Conservation (phyloP, 768 basidiomycete species). For the Podaxis carcinomalis region DNA sequence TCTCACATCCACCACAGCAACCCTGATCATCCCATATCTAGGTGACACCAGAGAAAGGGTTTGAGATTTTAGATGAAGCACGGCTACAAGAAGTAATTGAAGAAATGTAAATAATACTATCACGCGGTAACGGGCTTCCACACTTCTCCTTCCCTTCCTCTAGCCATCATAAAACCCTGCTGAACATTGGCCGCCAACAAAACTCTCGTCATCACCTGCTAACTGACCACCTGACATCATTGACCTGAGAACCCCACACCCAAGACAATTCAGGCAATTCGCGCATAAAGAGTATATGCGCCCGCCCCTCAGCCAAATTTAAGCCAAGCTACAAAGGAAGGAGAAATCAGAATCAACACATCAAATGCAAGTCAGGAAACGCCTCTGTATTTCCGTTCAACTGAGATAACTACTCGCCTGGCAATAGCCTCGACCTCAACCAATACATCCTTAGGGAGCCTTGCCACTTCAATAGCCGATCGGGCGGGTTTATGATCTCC, state of each 20-base stretch:
- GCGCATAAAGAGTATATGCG: background rate
- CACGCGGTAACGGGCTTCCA: background rate
- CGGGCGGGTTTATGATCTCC: constrained; percentile 91
- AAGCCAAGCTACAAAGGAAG: background rate
- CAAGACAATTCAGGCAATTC: background rate
- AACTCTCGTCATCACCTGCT: background rate
- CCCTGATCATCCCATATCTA: constrained; percentile 22
- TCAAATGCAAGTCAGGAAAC: background rate
- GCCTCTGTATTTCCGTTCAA: background rate
- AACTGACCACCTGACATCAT: background rate
- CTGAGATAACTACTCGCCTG: constrained; percentile 39
- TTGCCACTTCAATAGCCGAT: constrained; percentile 84
- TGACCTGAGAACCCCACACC: background rate
- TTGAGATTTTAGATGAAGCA: constrained; percentile 82
- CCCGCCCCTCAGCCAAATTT: background rate
- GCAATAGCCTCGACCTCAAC: constrained; percentile 92
- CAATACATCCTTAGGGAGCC: constrained; percentile 86
- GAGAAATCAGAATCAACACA: background rate
- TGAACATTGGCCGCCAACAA: background rate
- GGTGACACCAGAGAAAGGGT: constrained; percentile 84
- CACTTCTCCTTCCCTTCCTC: background rate
- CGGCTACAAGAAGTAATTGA: constrained; percentile 83
- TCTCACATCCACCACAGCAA: background rate
- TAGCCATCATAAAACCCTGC: background rate
- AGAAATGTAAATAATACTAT: constrained; percentile 52